phyloP scores from a whole-genome alignment of 352 stramenopile species.

The Pythium monospermum region DNA sequence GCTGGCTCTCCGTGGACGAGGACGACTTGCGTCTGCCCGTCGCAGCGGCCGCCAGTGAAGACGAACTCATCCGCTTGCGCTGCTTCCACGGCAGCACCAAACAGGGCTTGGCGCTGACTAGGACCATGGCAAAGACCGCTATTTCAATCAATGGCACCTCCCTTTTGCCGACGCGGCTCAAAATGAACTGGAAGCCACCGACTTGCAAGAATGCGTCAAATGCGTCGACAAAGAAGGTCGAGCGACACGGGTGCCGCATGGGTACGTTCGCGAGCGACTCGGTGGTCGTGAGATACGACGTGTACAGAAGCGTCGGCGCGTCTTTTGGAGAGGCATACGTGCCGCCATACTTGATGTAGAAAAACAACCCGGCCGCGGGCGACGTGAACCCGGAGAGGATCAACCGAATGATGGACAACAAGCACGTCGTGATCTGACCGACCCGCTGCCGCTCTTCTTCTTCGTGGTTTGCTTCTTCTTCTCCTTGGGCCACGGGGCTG shows the following conservation, averaged over 20 bases:
- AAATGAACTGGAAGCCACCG: constrained; percentile 66
- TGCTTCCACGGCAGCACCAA: constrained; percentile 42
- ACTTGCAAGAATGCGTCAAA: constrained; percentile 82
- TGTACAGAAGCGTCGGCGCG: constrained; percentile 71
- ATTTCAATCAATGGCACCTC: constrained; percentile 56
- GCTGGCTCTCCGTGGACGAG: constrained; percentile 23
- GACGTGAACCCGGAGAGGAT: constrained; percentile 62
- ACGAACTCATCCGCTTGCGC: constrained; percentile 21
- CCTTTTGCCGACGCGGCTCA: constrained; percentile 44
- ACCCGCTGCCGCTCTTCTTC: constrained; percentile 10
- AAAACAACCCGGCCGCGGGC: constrained; percentile 64
- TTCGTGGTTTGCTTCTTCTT: not conserved
- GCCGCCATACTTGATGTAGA: constrained; percentile 80
- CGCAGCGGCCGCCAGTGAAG: constrained; percentile 8
- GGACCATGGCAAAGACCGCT: constrained; percentile 57
- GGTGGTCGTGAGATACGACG: constrained; percentile 58
- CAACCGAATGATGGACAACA: constrained; percentile 69
- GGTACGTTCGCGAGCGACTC: constrained; percentile 51
- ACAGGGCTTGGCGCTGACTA: constrained; percentile 73
- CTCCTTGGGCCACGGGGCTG: not conserved
- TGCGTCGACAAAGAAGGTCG: constrained; percentile 81
- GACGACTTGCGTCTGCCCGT: constrained; percentile 32
- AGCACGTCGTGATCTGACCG: constrained; percentile 31
- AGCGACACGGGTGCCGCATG: constrained; percentile 66
- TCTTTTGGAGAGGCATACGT: constrained; percentile 43